These are phyloP conservation scores for Oryza longistaminata DNA, from an alignment of 176 grass and related monocot species.

Conservation along the genomic window DNA sequence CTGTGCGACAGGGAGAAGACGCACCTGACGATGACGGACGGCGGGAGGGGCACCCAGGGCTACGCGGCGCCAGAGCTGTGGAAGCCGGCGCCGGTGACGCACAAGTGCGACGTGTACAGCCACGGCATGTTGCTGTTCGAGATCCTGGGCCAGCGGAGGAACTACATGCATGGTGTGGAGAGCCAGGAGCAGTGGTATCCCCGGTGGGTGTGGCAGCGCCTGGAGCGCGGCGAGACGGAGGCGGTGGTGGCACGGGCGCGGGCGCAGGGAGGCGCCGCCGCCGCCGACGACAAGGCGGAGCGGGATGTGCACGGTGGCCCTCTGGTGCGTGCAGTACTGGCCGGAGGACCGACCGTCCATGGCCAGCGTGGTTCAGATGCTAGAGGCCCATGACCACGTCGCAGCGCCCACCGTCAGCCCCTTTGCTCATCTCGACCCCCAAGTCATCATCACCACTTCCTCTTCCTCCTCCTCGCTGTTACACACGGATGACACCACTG, in stretches of 20 bases:
- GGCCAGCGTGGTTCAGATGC: constrained; percentile 45
- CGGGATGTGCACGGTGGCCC: constrained; percentile 47
- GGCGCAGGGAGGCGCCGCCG: not conserved
- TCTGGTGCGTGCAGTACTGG: constrained; percentile 45
- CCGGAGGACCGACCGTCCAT: constrained; percentile 42
- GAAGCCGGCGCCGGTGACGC: too few relatives aligned
- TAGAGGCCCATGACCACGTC: constrained; percentile 33
- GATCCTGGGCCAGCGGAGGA: not conserved
- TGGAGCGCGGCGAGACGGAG: constrained; percentile 4
- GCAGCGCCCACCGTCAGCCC: constrained; percentile 24
- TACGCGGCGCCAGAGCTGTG: too few relatives aligned
- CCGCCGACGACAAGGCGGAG: constrained; percentile 26
- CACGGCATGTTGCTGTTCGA: too few relatives aligned
- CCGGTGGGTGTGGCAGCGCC: constrained; percentile 25
- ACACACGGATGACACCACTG: too few relatives aligned
- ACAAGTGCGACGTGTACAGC: too few relatives aligned
- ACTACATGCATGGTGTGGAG: not conserved
- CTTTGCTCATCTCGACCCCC: constrained; percentile 33
- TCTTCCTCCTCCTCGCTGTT: too few relatives aligned
- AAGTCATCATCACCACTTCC: too few relatives aligned
- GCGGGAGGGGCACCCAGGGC: not conserved
- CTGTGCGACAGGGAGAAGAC: constrained; percentile 32
- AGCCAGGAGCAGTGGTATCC: constrained; percentile 46
- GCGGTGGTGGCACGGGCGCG: not conserved
- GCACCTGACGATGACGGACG: constrained; percentile 13